A percentile compares a stretch with the other conserved stretches of the same genome.
Evolutionary conservation across 192 early-diverging fungal genomes (phyloP).

Genomic region (Chytriomyces sp.): DNA sequence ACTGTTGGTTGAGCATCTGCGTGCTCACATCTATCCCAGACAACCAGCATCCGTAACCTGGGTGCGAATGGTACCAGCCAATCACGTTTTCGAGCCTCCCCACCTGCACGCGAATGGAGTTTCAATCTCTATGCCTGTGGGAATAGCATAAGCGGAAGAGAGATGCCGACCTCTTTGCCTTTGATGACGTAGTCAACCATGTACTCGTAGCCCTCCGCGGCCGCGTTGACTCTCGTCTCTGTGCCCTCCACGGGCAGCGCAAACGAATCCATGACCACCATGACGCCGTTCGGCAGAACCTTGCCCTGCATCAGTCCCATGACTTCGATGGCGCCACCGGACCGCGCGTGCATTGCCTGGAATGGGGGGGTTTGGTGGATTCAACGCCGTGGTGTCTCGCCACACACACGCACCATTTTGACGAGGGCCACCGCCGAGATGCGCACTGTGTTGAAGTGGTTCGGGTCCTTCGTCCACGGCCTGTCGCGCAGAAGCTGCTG

Average conservation of each 20-base stretch:
- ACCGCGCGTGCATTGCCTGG: conserved; percentile 95
- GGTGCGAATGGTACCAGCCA: conserved; percentile 99
- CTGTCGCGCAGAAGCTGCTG: conserved; percentile 60
- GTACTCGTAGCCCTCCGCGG: conserved; percentile 92
- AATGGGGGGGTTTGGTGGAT: neutral
- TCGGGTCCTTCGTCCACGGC: conserved; percentile 86
- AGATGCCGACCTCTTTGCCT: conserved; percentile 68
- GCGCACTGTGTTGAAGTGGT: conserved; percentile 84
- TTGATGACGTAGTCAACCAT: conserved; percentile 92
- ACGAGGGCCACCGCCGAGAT: conserved; percentile 95
- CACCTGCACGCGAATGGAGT: conserved; percentile 48
- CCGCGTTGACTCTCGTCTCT: conserved; percentile 95
- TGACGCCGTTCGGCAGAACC: conserved; percentile 73
- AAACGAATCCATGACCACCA: conserved; percentile 96
- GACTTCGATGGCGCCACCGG: conserved; percentile 92
- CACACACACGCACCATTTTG: conserved; percentile 80
- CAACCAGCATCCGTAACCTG: conserved; percentile 99
- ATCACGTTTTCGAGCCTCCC: conserved; percentile 90
- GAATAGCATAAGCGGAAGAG: neutral
- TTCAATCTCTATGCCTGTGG: too few relatives aligned
- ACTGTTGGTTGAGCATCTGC: conserved; percentile 93
- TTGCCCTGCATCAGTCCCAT: conserved; percentile 99
- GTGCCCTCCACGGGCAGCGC: conserved; percentile 98
- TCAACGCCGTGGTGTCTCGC: neutral
- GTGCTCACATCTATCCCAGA: conserved; percentile 98